Percentiles rank a stretch among this genome's conserved stretches.
These are phyloP conservation scores for Tetracladium setigerum DNA, from an alignment of 495 filamentous ascomycete species.

Conservation along the genomic window DNA sequence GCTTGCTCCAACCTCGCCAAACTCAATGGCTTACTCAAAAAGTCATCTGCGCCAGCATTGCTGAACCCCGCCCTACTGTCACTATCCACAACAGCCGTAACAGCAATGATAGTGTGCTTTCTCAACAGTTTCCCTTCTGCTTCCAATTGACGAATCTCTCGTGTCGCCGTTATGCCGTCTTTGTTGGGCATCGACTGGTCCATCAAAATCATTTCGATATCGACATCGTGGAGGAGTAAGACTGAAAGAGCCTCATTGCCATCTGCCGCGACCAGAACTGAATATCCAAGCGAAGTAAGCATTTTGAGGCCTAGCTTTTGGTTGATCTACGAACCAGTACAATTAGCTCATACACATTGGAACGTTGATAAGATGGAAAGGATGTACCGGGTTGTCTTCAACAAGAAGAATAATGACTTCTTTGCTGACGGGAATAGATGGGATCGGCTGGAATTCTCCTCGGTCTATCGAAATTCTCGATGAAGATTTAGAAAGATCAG, in stretches of 20 bases:
- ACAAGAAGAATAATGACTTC: conserved; percentile 16
- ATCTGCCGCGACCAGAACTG: conserved; percentile 12
- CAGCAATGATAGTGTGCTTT: conserved; percentile 34
- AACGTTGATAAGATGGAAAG: not conserved
- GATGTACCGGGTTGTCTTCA: conserved; percentile 23
- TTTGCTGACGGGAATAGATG: not conserved
- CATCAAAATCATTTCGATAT: conserved; percentile 21
- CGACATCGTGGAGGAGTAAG: not conserved
- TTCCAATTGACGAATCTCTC: conserved; percentile 22
- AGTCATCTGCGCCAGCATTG: conserved; percentile 38
- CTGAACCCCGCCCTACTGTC: conserved; percentile 34
- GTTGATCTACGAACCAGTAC: conserved; percentile 15
- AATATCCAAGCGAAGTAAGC: conserved; percentile 17
- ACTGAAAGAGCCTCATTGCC: conserved; percentile 8
- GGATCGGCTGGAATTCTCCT: too few species aligned
- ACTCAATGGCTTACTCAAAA: conserved; percentile 42
- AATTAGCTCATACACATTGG: not conserved
- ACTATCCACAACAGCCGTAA: conserved; percentile 39
- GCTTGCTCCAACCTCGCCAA: conserved; percentile 32
- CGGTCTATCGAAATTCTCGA: too few species aligned
- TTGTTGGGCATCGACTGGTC: conserved; percentile 24
- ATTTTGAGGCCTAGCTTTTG: conserved; percentile 24
- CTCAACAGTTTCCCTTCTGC: conserved; percentile 10
- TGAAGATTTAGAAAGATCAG: too few species aligned
- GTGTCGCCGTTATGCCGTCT: conserved; percentile 21